These are phyloP conservation scores for Pseudomicrostroma phylloplanum DNA, from an alignment of 1,284 basidiomycete species.

Conservation along the genomic window DNA sequence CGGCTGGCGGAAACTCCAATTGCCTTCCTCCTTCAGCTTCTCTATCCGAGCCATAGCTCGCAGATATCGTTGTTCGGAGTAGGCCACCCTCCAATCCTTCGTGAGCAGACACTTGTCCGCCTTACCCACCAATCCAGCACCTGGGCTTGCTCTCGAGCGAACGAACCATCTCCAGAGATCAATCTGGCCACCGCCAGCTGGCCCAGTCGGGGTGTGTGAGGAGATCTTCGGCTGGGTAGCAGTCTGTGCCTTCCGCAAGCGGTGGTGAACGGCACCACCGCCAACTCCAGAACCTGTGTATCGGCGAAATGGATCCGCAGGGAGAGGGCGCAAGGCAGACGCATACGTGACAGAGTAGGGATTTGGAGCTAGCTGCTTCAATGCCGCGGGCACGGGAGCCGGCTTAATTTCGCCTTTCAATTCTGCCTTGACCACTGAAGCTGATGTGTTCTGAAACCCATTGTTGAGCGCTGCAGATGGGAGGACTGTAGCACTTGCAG, in stretches of 20 bases:
- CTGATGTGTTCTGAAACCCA: neutral
- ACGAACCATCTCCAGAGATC: slow-evolving; percentile 47
- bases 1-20: slow-evolving; percentile 90
- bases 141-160: slow-evolving; percentile 40
- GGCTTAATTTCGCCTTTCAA: neutral
- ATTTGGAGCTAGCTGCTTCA: slow-evolving; percentile 42
- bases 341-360: slow-evolving; percentile 48
- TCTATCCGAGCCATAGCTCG: slow-evolving; percentile 82
- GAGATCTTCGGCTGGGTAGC: neutral
- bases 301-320: slow-evolving; percentile 42
- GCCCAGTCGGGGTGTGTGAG: slow-evolving; percentile 21
- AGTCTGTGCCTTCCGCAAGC: slow-evolving; percentile 24
- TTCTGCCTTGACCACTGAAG: neutral
- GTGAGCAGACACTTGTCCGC: slow-evolving; percentile 48
- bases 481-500: neutral
- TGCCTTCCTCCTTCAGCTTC: slow-evolving; percentile 67
- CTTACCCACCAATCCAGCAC: slow-evolving; percentile 45
- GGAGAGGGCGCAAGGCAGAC: slow-evolving; percentile 44
- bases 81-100: slow-evolving; percentile 48
- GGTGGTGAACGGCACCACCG: slow-evolving; percentile 44
- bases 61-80: slow-evolving; percentile 52
- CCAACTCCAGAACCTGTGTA: slow-evolving; percentile 42
- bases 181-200: slow-evolving; percentile 33
- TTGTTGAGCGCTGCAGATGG: slow-evolving; percentile 12
- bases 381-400: slow-evolving; percentile 32